Evolutionary conservation across 2,329 filamentous ascomycete species (phyloP).

Genomic region (Aureobasidium uvarum): DNA sequence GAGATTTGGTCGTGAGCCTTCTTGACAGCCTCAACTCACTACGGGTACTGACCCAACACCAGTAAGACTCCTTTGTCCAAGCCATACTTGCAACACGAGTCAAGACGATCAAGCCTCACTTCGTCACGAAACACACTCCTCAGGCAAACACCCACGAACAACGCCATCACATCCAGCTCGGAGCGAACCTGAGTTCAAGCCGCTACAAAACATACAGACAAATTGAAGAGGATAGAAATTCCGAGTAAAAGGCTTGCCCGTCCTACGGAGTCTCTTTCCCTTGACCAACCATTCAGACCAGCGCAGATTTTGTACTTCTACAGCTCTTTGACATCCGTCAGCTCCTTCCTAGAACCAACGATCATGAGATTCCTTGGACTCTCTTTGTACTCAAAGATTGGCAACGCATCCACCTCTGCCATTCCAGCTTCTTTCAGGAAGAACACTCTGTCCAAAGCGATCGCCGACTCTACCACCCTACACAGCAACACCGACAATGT

Average conservation of each 20-base stretch:
- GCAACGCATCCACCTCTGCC: slow-evolving; percentile 12
- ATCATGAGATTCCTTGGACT: slow-evolving; percentile 29
- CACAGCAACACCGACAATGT: slow-evolving; percentile 29
- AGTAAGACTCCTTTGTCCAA: not conserved
- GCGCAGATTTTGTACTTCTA: not conserved
- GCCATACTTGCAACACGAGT: not conserved
- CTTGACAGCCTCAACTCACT: too few species aligned
- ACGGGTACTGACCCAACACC: not conserved
- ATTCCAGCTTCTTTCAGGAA: slow-evolving; percentile 23
- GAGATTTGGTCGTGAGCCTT: too few species aligned
- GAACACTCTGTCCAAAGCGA: slow-evolving; percentile 27
- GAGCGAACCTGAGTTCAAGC: too few species aligned
- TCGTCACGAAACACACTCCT: not conserved
- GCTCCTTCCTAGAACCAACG: slow-evolving; percentile 18
- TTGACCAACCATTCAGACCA: too few species aligned
- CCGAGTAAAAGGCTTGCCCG: too few species aligned
- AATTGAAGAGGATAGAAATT: too few species aligned
- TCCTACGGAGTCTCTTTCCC: too few species aligned
- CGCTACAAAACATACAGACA: too few species aligned
- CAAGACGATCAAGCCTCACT: not conserved
- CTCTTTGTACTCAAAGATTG: slow-evolving; percentile 26
- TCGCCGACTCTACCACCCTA: slow-evolving; percentile 27
- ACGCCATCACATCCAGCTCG: not conserved
- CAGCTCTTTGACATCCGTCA: too few species aligned
- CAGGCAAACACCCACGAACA: not conserved